phyloP scores from a whole-genome alignment of 2,329 filamentous ascomycete genomes.

The Chaetomiaceae sp. region DNA sequence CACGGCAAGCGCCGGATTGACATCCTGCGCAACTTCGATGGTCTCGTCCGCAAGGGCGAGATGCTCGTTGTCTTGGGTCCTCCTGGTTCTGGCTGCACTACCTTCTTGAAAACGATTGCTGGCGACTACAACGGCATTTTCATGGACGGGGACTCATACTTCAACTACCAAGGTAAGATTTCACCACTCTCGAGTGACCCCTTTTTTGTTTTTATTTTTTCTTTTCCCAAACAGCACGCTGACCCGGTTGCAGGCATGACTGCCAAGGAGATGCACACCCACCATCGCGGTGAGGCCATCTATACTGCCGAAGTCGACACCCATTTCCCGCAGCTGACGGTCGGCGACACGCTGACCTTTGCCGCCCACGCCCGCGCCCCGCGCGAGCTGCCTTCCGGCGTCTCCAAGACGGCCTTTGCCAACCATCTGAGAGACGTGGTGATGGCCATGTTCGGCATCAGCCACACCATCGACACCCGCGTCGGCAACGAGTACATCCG shows the following conservation, averaged over 20 bases:
- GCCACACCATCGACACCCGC: slow-evolving; percentile 66
- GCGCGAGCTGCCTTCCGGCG: slow-evolving; percentile 53
- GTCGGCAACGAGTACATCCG: slow-evolving; percentile 73
- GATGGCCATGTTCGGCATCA: slow-evolving; percentile 72
- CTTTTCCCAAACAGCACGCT: too few species aligned
- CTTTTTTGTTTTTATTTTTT: too few species aligned
- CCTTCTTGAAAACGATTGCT: slow-evolving; percentile 77
- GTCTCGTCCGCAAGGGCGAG: slow-evolving; percentile 64
- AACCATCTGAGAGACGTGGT: slow-evolving; percentile 64
- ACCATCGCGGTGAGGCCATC: slow-evolving; percentile 79
- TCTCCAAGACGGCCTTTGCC: slow-evolving; percentile 50
- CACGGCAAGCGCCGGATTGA: slow-evolving; percentile 54
- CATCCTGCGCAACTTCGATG: slow-evolving; percentile 64
- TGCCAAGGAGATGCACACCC: slow-evolving; percentile 68
- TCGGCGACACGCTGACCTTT: slow-evolving; percentile 75
- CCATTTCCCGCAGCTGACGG: slow-evolving; percentile 71
- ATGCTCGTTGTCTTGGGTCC: slow-evolving; percentile 73
- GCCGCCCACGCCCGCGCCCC: slow-evolving; percentile 67
- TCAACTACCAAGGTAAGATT: slow-evolving; percentile 71
- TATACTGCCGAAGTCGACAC: slow-evolving; percentile 83
- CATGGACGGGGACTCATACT: slow-evolving; percentile 63
- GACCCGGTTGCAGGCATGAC: slow-evolving; percentile 41
- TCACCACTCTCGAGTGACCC: slow-evolving; percentile 14
- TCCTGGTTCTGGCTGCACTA: slow-evolving; percentile 72
- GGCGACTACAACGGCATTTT: slow-evolving; percentile 78